These are phyloP conservation scores for Prunus armeniaca DNA, from an alignment of 306 rosid species.

Conservation along the genomic window DNA sequence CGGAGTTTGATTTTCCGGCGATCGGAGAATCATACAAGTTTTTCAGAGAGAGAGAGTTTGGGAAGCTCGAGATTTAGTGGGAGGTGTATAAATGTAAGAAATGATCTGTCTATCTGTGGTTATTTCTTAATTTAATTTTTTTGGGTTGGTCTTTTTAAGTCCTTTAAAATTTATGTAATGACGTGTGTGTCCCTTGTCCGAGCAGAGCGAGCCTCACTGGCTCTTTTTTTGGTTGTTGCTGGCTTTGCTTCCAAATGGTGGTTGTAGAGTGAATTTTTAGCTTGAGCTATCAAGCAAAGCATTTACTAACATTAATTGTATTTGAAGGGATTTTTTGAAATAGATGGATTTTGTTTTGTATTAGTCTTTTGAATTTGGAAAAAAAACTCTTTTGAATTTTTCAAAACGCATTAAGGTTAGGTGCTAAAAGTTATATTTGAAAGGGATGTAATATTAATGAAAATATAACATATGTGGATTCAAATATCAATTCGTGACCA, in stretches of 20 bases:
- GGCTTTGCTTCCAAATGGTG: conserved; percentile 2
- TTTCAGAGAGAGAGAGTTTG: background rate
- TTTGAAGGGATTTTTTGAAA: background rate
- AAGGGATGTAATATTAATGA: too few species aligned
- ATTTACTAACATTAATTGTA: background rate
- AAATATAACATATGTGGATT: too few species aligned
- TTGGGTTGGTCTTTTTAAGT: background rate
- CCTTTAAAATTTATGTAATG: background rate
- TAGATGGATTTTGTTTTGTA: background rate
- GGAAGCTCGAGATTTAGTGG: background rate
- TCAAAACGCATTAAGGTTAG: too few species aligned
- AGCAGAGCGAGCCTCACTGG: background rate
- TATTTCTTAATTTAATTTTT: background rate
- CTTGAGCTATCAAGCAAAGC: background rate
- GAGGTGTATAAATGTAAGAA: background rate
- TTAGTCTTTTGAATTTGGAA: background rate
- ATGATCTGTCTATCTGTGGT: background rate
- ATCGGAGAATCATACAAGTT: background rate
- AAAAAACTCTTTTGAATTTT: too few species aligned
- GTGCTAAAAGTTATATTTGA: too few species aligned
- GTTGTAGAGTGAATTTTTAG: background rate
- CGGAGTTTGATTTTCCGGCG: conserved; percentile 15
- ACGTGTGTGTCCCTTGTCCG: background rate
- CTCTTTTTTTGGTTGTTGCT: background rate
- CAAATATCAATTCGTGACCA: too few species aligned